Evolutionary conservation across 1,284 basidiomycete genomes (phyloP).

Genomic region (Exobasidium rhododendri): DNA sequence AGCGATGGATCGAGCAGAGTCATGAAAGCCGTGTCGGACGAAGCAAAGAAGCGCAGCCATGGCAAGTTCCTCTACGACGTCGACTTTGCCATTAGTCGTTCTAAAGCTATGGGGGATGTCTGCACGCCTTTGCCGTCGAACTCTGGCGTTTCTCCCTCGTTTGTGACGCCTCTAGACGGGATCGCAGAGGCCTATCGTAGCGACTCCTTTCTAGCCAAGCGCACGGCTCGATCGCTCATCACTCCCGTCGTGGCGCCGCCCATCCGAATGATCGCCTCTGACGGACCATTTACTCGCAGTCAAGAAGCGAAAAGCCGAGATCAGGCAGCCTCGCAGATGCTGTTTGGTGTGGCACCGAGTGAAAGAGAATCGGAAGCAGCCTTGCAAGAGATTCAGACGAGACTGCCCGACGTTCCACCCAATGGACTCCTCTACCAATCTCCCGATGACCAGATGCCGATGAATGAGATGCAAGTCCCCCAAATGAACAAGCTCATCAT

Average conservation of each 20-base stretch:
- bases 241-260: constrained; percentile 81
- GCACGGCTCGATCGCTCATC: constrained; percentile 74
- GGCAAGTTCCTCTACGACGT: constrained; percentile 56
- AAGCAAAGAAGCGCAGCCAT: constrained; percentile 19
- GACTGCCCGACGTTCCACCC: constrained; percentile 66
- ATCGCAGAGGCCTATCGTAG: constrained; percentile 68
- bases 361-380: constrained; percentile 66
- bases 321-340: constrained; percentile 67
- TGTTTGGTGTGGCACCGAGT: constrained; percentile 79
- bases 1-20: constrained; percentile 60
- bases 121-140: constrained; percentile 46
- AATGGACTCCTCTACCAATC: constrained; percentile 71
- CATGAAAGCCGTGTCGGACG: constrained; percentile 59
- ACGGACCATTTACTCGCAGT: constrained; percentile 75
- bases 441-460: constrained; percentile 71
- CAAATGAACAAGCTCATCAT: constrained; percentile 93
- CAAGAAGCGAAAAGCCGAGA: constrained; percentile 62
- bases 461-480: constrained; percentile 84
- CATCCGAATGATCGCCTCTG: constrained; percentile 69
- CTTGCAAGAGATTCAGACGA: constrained; percentile 57
- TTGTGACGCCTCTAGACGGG: constrained; percentile 58
- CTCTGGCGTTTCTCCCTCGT: constrained; percentile 43
- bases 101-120: constrained; percentile 55
- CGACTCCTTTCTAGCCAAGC: constrained; percentile 74
- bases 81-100: constrained; percentile 61